Conservation (phyloP, 2,329 filamentous ascomycete species). For the Hirsutella thompsonii region DNA sequence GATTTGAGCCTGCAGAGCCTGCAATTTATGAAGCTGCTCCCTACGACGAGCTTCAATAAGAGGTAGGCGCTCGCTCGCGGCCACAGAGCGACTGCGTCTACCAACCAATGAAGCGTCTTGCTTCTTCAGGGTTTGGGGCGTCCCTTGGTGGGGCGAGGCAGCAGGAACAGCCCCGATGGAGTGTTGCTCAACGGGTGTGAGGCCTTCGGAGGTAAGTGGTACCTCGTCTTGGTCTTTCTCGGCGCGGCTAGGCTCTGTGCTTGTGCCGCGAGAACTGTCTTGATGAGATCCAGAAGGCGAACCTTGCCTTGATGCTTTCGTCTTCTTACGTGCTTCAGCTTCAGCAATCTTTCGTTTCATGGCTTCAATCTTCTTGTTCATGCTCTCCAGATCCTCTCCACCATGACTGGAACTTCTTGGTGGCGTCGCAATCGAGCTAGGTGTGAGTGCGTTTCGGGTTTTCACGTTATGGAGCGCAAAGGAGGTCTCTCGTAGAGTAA, state of each 20-base stretch:
- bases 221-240: background rate
- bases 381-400: slow-evolving; percentile 30
- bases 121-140: background rate
- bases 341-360: slow-evolving; percentile 47
- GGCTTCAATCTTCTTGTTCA: slow-evolving; percentile 46
- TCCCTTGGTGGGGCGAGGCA: background rate
- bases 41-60: slow-evolving; percentile 21
- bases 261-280: slow-evolving; percentile 13
- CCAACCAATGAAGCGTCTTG: slow-evolving; percentile 1
- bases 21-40: slow-evolving; percentile 31
- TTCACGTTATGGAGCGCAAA: slow-evolving; percentile 26
- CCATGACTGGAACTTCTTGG: slow-evolving; percentile 19
- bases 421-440: slow-evolving; percentile 24
- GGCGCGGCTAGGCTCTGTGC: slow-evolving; percentile 7
- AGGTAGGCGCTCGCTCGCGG: slow-evolving; percentile 22
- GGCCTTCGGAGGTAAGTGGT: background rate
- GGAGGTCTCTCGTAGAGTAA: slow-evolving; percentile 29
- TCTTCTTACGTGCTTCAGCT: slow-evolving; percentile 41
- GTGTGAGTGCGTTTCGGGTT: slow-evolving; percentile 26
- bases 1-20: slow-evolving; percentile 31
- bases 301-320: slow-evolving; percentile 18
- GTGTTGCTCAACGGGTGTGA: background rate
- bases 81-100: slow-evolving; percentile 16
- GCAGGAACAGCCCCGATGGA: background rate
- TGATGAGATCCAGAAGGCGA: slow-evolving; percentile 17